Evolutionary conservation across 495 filamentous ascomycete genomes (phyloP).

Genomic region (Neurospora terricola): DNA sequence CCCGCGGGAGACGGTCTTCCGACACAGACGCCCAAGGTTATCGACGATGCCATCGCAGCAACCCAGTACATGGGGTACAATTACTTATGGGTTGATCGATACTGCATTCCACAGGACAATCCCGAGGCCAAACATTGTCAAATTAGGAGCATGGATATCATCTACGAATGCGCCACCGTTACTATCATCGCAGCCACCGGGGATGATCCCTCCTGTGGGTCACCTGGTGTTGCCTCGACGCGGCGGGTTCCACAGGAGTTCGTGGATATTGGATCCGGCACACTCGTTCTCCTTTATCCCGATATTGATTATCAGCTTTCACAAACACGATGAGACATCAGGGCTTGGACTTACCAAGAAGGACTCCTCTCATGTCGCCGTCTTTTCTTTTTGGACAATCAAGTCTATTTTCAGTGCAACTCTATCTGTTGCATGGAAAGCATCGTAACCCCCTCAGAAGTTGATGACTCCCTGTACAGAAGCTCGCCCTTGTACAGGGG

Average conservation of each 20-base stretch:
- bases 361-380: background rate
- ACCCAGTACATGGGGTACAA: background rate
- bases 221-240: conserved; percentile 19
- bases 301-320: background rate
- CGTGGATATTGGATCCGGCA: background rate
- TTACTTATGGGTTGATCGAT: background rate
- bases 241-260: background rate
- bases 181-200: conserved; percentile 24
- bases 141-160: conserved; percentile 17
- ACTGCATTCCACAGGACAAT: conserved; percentile 14
- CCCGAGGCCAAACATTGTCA: conserved; percentile 11
- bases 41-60: background rate
- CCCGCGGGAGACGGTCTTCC: background rate
- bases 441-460: background rate
- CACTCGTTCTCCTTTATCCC: background rate
- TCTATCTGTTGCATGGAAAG: conserved; percentile 9
- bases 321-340: background rate
- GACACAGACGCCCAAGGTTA: background rate
- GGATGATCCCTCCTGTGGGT: conserved; percentile 12
- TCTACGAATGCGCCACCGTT: conserved; percentile 13
- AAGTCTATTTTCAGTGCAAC: background rate
- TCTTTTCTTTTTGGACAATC: background rate
- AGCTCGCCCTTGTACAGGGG: background rate
- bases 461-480: background rate
- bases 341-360: background rate